These are phyloP conservation scores for Skeletonema potamos DNA, from an alignment of 108 stramenopile species.

Conservation along the genomic window DNA sequence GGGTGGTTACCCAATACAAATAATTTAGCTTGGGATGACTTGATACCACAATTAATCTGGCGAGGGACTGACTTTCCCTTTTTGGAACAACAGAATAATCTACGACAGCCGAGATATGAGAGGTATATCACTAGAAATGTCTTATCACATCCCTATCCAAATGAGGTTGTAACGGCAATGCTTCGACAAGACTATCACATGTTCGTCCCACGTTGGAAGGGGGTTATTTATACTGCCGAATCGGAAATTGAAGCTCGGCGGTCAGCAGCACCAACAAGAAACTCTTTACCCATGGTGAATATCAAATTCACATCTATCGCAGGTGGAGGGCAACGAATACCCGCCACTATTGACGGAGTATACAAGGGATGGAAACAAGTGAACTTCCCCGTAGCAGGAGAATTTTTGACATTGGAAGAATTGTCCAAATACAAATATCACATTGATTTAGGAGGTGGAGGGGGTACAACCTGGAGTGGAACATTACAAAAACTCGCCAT, in stretches of 20 bases:
- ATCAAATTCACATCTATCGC: neutral
- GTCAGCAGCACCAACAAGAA: no score
- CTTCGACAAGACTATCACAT: neutral
- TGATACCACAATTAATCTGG: slow-evolving; percentile 2
- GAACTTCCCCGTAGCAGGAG: neutral
- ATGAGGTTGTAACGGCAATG: neutral
- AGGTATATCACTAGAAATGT: neutral
- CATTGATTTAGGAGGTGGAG: slow-evolving; percentile 38
- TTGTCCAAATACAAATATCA: slow-evolving; percentile 24
- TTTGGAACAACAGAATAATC: neutral
- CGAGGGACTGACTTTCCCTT: neutral
- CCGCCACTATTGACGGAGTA: neutral
- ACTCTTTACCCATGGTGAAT: neutral
- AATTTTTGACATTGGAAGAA: neutral
- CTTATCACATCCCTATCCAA: neutral
- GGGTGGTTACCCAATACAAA: neutral
- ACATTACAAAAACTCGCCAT: slow-evolving; percentile 22
- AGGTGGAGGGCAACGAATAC: neutral
- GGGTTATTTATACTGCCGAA: slow-evolving; percentile 6
- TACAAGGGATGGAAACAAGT: neutral
- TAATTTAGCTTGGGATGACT: neutral
- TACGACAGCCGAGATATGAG: neutral
- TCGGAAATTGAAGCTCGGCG: slow-evolving; percentile 9
- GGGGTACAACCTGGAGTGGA: slow-evolving; percentile 29
- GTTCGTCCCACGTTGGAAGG: slow-evolving; percentile 6